Evolutionary conservation across 2,329 filamentous ascomycete species (phyloP), one percentile per base, ranked within the genome.

Genomic region (Thelonectria rubi): DNA sequence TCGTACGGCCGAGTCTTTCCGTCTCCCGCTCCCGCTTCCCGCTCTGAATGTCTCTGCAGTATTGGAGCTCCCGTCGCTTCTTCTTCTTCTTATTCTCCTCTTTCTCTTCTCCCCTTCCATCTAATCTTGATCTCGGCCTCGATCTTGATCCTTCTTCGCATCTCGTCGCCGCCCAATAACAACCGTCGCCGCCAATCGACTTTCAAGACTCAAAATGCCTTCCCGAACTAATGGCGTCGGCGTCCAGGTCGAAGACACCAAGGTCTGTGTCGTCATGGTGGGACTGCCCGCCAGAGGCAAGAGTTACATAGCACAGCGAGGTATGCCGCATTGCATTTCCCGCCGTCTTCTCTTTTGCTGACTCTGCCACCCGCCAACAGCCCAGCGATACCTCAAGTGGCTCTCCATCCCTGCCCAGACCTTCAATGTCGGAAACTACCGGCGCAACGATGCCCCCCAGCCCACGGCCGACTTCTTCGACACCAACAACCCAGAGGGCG

Each of bases 241-340:
- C 73, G 86, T 94, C 67, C 91, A 97, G 92, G 92, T 91, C 72
- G 94, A 98, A 83, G 93, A 97, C 79, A 94, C 92, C 63, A 92
- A 92, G 78, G 96, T 99, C 81, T 98, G 94, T 78, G 94, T 99
- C 67, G 93, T 99, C 72, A 98, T 99, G 95, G 95, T 99, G 63
- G 95, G 95, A 69, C 84, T 99, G 75, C 95, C 95, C 57, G 95
- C 95, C 64, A 86, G 95, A 70, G 95, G 95, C 74, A 99, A 99
- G 86, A 97, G 93, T 81, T 88, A 97, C 78, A 98, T 99, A 76
- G 94, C 95, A 69, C 93, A 97, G 74, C 97, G 97, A 87, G 93
- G 94, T 95, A 37, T 14, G 12, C 37, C 40, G 17, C 21, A 54
- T 17, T 18, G n/a, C n/a, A 15, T 15, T 45, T 21, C 32, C 21